Evolutionary conservation across 345 rosid species (phyloP).

Genomic region (Syzygium grande): DNA sequence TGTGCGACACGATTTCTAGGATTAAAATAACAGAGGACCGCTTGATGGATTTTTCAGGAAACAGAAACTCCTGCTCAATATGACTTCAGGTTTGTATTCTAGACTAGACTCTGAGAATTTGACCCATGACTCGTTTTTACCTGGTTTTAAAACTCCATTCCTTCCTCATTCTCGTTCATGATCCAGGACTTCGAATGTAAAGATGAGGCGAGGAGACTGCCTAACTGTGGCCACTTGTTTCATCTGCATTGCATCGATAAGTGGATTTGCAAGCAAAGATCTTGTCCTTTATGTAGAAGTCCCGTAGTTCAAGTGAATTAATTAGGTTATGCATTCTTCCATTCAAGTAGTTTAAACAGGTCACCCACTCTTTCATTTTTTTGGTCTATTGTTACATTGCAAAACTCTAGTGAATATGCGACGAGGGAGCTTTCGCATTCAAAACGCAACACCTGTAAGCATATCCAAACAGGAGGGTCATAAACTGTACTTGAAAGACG

Average conservation of each 20-base stretch:
- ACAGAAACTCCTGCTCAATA: constrained; percentile 14
- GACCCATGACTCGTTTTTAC: neutral
- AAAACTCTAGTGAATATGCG: neutral
- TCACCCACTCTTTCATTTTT: neutral
- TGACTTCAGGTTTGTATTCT: constrained; percentile 28
- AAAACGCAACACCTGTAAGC: neutral
- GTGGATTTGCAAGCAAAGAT: constrained; percentile 18
- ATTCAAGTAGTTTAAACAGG: neutral
- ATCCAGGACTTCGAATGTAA: constrained; percentile 18
- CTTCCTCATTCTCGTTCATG: neutral
- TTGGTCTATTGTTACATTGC: neutral
- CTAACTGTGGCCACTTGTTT: constrained; percentile 17
- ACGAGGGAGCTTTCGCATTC: neutral
- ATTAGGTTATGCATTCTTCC: neutral
- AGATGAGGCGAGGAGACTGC: constrained; percentile 12
- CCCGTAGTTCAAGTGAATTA: neutral
- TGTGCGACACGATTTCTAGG: neutral
- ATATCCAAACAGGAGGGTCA: neutral
- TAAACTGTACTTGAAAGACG: neutral
- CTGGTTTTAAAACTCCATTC: neutral
- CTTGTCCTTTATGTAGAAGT: constrained; percentile 33
- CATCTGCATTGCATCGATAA: constrained; percentile 10
- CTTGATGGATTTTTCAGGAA: constrained; percentile 9
- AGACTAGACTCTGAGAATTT: neutral
- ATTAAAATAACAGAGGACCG: constrained; percentile 6